Base-by-base conservation (phyloP, 257 asterid species). In the Penstemon davidsonii region DNA sequence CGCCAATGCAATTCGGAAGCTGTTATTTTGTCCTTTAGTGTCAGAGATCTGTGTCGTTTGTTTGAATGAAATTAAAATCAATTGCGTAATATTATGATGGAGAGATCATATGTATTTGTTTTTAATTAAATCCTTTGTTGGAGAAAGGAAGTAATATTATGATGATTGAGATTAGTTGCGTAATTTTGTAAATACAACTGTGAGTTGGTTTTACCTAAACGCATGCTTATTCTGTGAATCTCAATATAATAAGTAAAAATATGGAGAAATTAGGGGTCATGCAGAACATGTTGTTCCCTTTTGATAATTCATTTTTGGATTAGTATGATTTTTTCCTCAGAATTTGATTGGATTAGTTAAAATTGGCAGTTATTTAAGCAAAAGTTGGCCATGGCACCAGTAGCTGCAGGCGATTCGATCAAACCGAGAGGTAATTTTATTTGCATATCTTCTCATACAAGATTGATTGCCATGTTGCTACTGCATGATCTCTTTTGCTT, bases 391-490 rank as follows among this genome's bases (percentile, higher is more conserved):
- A 84, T 84, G 90, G 84, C 84, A 15, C 82, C 83, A 62, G 72
- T 75, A 44, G 71, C 78, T 6, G 64, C 80, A 43, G 78, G 40
- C 36, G 85, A 79, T 71, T 82, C 84, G 49, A 82, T 84, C 62
- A 82, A 78, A 69, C 87, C 90, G 0, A 80, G 85, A 82, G 90
- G 87, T 84, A 76, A 18, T 59, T 12, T 53, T 66, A 5, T 55
- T 54, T 66, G 11, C 55, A 6, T 6, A 5, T 42, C 44, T 65
- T 43, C 9, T 44, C 58, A 33, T 64, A 4, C 15, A n/a, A 49
- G 3, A 3, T 57, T 8, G 12, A 60, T 11, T 7, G 3, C 6
- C 38, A 10, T 44, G 40, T 4, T 25, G 73, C 46, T 18, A 9
- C 55, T 25, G 44, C 53, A 37, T 12, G 13, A 59, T 70, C 40